Conservation (phyloP, 2,329 filamentous ascomycete genomes). For the Trematosphaeria pertusa region DNA sequence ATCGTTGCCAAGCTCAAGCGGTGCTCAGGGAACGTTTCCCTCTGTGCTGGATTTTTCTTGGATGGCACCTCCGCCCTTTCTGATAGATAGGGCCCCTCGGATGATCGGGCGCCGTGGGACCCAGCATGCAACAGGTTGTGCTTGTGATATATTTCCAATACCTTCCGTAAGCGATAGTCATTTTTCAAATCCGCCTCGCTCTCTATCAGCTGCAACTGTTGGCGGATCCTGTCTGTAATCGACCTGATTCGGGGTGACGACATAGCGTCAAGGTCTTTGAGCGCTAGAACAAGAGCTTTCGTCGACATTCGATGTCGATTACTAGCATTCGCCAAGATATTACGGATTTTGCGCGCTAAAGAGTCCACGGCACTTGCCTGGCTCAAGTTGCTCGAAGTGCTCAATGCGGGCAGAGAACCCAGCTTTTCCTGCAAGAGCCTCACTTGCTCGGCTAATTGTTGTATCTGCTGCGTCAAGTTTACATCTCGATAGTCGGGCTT, state of each 20-base stretch:
- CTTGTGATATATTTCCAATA: background rate
- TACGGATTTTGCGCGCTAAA: too few species aligned
- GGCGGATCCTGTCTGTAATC: background rate
- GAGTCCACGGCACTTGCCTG: too few species aligned
- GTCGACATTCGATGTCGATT: background rate
- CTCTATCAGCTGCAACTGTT: background rate
- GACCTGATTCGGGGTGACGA: background rate
- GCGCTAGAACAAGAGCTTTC: background rate
- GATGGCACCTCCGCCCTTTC: too few species aligned
- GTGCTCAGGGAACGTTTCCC: too few species aligned
- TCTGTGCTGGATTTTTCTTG: too few species aligned
- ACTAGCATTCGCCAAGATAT: background rate
- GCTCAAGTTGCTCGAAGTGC: too few species aligned
- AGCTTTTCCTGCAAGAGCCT: background rate
- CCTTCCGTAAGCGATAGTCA: background rate
- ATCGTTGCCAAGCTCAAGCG: too few species aligned
- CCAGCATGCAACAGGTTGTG: too few species aligned
- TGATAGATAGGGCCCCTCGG: too few species aligned
- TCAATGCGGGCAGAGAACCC: too few species aligned
- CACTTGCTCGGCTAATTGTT: constrained; percentile 1
- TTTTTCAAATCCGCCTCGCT: background rate
- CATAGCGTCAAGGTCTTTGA: background rate
- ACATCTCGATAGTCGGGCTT: too few species aligned
- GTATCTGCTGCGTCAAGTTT: background rate
- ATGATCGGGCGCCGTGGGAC: too few species aligned